Evolutionary conservation across 176 grass and related monocot genomes (phyloP).

Genomic region (Avena sativa): DNA sequence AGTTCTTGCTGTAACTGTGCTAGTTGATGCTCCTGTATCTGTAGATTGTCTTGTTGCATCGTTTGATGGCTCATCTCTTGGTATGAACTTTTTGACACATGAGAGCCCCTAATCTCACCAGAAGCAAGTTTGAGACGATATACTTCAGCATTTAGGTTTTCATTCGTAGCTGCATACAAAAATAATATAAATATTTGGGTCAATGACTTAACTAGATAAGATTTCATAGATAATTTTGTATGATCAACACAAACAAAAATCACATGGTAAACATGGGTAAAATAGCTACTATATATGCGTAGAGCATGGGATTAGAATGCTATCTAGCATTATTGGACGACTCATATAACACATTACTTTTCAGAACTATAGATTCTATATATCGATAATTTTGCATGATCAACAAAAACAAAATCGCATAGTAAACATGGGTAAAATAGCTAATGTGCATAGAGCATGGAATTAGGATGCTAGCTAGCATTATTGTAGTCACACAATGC

Average conservation of each 20-base stretch:
- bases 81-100: constrained; percentile 28
- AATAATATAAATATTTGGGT: neutral
- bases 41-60: constrained; percentile 48
- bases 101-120: constrained; percentile 43
- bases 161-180: constrained; percentile 49
- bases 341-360: neutral
- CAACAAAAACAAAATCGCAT: neutral
- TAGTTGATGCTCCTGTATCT: constrained; percentile 40
- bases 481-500: neutral
- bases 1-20: constrained; percentile 8
- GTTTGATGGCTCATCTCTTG: constrained; percentile 39
- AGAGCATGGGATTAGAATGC: neutral
- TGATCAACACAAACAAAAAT: neutral
- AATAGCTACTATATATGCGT: neutral
- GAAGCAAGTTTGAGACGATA: constrained; percentile 45
- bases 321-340: neutral
- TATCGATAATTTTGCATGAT: neutral
- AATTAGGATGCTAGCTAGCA: neutral
- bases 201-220: neutral
- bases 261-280: neutral
- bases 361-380: neutral
- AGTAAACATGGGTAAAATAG: neutral
- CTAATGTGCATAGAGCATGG: neutral
- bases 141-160: constrained; percentile 53
- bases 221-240: neutral